Base-by-base conservation (phyloP, 768 basidiomycete genomes). In the Trametes elegans region DNA sequence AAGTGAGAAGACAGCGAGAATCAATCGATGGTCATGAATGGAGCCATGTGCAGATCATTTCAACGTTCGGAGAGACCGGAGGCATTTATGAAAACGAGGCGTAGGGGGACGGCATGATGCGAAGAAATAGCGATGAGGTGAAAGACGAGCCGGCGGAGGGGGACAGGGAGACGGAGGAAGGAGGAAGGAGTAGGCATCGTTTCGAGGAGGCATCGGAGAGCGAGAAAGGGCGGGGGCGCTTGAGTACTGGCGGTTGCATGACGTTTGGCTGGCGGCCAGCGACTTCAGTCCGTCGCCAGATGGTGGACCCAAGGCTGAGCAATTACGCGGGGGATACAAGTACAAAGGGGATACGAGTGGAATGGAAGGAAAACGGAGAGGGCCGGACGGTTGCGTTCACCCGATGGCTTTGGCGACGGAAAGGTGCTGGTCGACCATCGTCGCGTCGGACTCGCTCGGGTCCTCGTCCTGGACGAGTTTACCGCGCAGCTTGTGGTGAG, bases 381-480 rank as follows among this genome's bases (percentile, higher is more conserved):
- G 27, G 40, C n/a, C n/a, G 5, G 19, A 24, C 47, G 35, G n/a
- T n/a, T n/a, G n/a, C 13, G 35, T 16, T 57, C 29, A 50, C 5
- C 18, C 10, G 18, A 45, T 42, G 8, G n/a, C 0, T 18, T 50
- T 50, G 23, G 39, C 39, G 32, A 24, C 26, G 19, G 45, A 19
- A 5, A 38, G 7, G 10, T 41, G 40, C 24, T 58, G 32, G 34
- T 58, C 57, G 40, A 58, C 57, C 57, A 58, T 58, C 11, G 58
- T 55, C 21, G 44, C 26, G 21, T 59, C 58, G 19, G 58, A 55
- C 45, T 59, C 58, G 58, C 53, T 55, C 48, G 40, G 44, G 24
- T 40, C 43, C 7, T 35, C 44, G 28, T 52, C 56, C 3, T 41
- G 46, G 7, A 53, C 19, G 26, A 27, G 31, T 41, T 43, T 53